Evolutionary conservation across 768 basidiomycete genomes (phyloP).

Genomic region (Mycena alexandri): DNA sequence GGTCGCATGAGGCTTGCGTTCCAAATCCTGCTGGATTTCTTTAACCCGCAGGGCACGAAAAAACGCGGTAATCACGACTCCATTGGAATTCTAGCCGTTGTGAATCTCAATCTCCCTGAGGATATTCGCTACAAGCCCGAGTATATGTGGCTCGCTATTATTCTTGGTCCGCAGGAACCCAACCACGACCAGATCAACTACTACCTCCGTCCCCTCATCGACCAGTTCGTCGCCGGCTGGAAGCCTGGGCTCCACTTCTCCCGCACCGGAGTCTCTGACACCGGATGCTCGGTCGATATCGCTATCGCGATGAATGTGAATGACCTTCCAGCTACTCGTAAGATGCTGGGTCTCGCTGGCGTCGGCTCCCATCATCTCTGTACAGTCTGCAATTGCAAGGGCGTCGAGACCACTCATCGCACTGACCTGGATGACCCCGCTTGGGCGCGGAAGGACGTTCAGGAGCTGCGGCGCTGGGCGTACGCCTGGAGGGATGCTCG

Average conservation of each 20-base stretch:
- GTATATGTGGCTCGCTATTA: constrained; percentile 49
- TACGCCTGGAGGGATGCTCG: constrained; percentile 25
- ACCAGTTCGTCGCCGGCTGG: constrained; percentile 40
- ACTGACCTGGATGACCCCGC: constrained; percentile 33
- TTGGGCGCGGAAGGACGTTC: constrained; percentile 30
- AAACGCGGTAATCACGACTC: constrained; percentile 40
- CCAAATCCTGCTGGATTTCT: constrained; percentile 45
- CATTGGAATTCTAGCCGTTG: constrained; percentile 44
- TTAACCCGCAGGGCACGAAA: constrained; percentile 44
- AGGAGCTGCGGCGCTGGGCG: constrained; percentile 33
- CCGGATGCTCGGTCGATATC: constrained; percentile 7
- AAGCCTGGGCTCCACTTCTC: constrained; percentile 32
- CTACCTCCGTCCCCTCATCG: constrained; percentile 45
- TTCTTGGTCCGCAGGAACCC: constrained; percentile 47
- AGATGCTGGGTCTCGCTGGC: constrained; percentile 41
- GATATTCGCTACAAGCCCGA: constrained; percentile 48
- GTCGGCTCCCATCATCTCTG: constrained; percentile 43
- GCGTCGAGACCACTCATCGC: constrained; percentile 24
- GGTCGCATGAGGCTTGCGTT: constrained; percentile 40
- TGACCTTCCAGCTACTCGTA: constrained; percentile 46
- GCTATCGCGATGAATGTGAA: constrained; percentile 40
- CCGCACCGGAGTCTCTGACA: constrained; percentile 22
- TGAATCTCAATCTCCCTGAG: constrained; percentile 47
- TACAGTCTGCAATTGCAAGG: constrained; percentile 41
- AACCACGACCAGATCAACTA: constrained; percentile 41